Percentiles rank a stretch among this genome's conserved stretches.
These are phyloP conservation scores for Saturnispora zaruensis DNA, from an alignment of 805 yeast genomes.

Conservation along the genomic window DNA sequence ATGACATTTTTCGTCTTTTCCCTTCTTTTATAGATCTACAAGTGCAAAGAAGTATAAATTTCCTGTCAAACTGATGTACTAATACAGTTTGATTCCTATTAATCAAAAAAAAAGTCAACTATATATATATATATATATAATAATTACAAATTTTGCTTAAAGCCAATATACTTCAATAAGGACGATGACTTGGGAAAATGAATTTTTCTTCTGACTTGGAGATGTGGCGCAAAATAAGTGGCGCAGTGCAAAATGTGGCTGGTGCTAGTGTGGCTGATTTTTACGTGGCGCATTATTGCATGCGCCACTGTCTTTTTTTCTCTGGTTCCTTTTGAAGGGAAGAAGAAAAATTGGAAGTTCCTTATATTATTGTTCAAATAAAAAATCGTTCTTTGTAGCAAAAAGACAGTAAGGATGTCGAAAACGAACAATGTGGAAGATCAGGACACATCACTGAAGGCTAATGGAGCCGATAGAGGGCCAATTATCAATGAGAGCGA, in stretches of 20 bases:
- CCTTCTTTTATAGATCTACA: background rate
- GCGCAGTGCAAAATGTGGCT: too few relatives aligned
- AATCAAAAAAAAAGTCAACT: background rate
- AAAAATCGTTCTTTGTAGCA: background rate
- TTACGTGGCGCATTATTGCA: too few relatives aligned
- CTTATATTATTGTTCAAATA: too few relatives aligned
- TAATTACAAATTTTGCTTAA: background rate
- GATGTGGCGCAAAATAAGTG: background rate
- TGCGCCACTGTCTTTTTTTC: too few relatives aligned
- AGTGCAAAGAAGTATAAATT: background rate
- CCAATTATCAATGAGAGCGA: background rate
- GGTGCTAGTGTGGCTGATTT: too few relatives aligned
- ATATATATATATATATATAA: too few relatives aligned
- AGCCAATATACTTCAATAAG: background rate
- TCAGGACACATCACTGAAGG: background rate
- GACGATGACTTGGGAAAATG: background rate
- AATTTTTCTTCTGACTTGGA: background rate
- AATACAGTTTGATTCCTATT: background rate
- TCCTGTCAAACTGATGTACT: background rate
- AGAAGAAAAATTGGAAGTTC: too few relatives aligned
- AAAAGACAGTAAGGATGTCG: background rate
- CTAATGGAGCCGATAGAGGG: background rate
- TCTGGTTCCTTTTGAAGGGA: too few relatives aligned
- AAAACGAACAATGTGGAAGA: background rate
- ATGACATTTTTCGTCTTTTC: conserved; percentile 2